Conservation (phyloP, 164 flowering plant species). For the Cinnamomum chago region DNA sequence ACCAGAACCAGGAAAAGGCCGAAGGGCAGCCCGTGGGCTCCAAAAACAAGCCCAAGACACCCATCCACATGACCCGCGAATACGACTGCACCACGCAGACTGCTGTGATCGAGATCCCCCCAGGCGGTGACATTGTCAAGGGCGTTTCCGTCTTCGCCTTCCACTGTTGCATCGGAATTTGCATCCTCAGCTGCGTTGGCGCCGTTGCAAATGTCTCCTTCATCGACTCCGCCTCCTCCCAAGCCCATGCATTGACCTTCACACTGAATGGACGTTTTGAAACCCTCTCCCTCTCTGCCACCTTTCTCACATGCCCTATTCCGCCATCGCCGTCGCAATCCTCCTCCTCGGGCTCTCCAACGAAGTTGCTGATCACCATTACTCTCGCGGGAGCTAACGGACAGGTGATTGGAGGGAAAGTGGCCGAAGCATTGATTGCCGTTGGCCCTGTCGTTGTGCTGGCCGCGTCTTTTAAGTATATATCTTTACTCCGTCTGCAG, state of each 20-base stretch:
- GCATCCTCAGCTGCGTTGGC: slow-evolving; percentile 40
- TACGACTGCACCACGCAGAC: slow-evolving; percentile 40
- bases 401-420: slow-evolving; percentile 42
- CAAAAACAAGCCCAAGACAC: slow-evolving; percentile 52
- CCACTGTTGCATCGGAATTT: slow-evolving; percentile 29
- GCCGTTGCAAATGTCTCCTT: slow-evolving; percentile 48
- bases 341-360: slow-evolving; percentile 3
- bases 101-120: slow-evolving; percentile 31
- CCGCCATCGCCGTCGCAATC: not conserved
- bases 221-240: slow-evolving; percentile 32
- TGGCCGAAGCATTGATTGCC: slow-evolving; percentile 32
- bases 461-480: slow-evolving; percentile 29
- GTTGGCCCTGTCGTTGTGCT: slow-evolving; percentile 27
- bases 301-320: slow-evolving; percentile 10
- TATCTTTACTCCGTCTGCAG: slow-evolving; percentile 23
- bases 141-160: slow-evolving; percentile 23
- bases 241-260: slow-evolving; percentile 27
- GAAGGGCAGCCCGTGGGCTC: slow-evolving; percentile 44
- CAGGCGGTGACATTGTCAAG: slow-evolving; percentile 44
- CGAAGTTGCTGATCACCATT: slow-evolving; percentile 19
- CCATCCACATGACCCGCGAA: slow-evolving; percentile 38
- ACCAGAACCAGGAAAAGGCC: slow-evolving; percentile 18
- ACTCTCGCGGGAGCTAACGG: slow-evolving; percentile 40
- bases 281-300: slow-evolving; percentile 44
- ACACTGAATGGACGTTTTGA: slow-evolving; percentile 51